Conservation (phyloP, 179 eudicot species). For the Corrigiola litoralis region DNA sequence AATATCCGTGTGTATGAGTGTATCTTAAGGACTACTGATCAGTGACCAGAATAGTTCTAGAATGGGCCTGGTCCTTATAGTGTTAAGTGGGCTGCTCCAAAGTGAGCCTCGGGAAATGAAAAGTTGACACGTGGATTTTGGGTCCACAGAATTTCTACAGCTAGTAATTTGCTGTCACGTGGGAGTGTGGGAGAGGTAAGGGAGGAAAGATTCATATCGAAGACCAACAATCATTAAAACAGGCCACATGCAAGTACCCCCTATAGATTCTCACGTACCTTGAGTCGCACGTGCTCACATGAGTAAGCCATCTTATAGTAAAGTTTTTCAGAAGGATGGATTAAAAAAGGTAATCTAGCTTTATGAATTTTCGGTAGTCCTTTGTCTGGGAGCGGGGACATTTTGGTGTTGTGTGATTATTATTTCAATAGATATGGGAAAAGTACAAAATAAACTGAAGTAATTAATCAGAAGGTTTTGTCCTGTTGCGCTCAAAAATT, state of each 20-base stretch:
- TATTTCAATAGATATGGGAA: not conserved
- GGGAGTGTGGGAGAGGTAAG: slow-evolving; percentile 23
- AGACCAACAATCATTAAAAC: slow-evolving; percentile 26
- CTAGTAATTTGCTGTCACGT: slow-evolving; percentile 25
- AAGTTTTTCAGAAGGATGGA: slow-evolving; percentile 11
- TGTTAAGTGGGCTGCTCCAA: not conserved
- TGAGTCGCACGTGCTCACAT: slow-evolving; percentile 42
- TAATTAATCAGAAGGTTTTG: not conserved
- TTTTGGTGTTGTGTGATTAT: not conserved
- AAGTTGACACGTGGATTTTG: slow-evolving; percentile 14
- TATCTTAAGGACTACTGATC: too few species aligned
- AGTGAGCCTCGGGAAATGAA: slow-evolving; percentile 4
- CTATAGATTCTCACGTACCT: slow-evolving; percentile 27
- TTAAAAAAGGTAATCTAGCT: slow-evolving; percentile 1
- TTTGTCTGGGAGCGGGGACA: not conserved
- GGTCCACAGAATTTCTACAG: slow-evolving; percentile 17
- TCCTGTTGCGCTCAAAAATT: too few species aligned
- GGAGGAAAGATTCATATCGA: slow-evolving; percentile 1
- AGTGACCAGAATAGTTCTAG: not conserved
- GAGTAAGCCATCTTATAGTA: slow-evolving; percentile 20
- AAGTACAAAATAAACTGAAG: not conserved
- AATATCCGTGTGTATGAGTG: too few species aligned
- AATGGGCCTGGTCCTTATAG: too few species aligned
- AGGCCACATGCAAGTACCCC: slow-evolving; percentile 25
- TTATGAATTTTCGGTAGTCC: not conserved